Base-by-base conservation (phyloP, 208 protist species). In the Trypanosoma boissoni region DNA sequence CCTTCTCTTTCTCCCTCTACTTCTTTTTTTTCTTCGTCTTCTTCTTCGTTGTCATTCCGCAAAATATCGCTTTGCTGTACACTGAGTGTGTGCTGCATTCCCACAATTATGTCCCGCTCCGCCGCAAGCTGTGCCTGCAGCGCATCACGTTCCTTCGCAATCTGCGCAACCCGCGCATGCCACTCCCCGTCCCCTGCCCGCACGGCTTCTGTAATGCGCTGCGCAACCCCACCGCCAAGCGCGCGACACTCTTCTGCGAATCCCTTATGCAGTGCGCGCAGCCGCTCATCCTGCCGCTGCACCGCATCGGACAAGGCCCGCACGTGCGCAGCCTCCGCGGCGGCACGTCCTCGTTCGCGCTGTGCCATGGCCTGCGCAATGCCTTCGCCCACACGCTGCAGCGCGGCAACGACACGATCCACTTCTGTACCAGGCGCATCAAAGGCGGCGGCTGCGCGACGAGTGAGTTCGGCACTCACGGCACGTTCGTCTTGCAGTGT, bases 181-280 rank as follows among this genome's bases (percentile, higher is more conserved):
- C 85, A 92, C 64, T 64, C 54, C 28, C 56, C 72, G 43, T 93
- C 78, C 62, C 79, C 86, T 32, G 76, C 57, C 54, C 74, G 48
- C 66, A 86, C 78, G 1, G 83, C 80, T 2, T 66, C 72, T 9
- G 51, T 58, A 50, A 93, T 65, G 55, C 80, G 79, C 51, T 80
- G 64, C 2, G 77, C 75, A 9, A 93, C 51, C 31, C 65, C 58
- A 27, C 65, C 71, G 7, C 66, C 72, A 74, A 88, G 69, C 37
- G 76, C 36, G 49, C 63, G 59, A 28, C 74, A 74, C 0, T 74
- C 71, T n/a, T 78, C 65, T 27, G 72, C 62, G 42, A 87, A 92
- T 28, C 62, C 73, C 10, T 69, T 45, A 52, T 85, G 65, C 12
- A 84, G 65, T 6, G 58, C 64, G 27, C 58, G 62, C 18, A 88